These are phyloP conservation scores for Lonicera japonica DNA, from an alignment of 129 eudicot genomes.

Conservation along the genomic window DNA sequence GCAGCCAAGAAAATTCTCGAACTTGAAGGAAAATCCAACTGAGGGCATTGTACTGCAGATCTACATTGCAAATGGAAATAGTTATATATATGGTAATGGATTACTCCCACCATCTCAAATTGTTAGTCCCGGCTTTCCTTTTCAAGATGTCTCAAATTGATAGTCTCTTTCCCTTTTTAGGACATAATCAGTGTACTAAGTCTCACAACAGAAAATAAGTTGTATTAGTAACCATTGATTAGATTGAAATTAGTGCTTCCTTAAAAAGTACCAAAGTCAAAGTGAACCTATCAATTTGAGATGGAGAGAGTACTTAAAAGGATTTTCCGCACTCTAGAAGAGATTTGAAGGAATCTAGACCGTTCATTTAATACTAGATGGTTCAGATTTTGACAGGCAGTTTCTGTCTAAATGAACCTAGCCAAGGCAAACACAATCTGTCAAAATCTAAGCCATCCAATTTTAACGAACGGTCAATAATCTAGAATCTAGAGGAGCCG, in stretches of 20 bases:
- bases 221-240: too few species aligned
- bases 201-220: not conserved
- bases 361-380: not conserved
- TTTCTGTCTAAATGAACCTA: too few species aligned
- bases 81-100: not conserved
- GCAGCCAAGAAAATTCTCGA: conserved; percentile 72
- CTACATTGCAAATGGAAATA: conserved; percentile 23
- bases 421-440: too few species aligned
- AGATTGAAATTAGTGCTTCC: not conserved
- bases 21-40: conserved; percentile 73
- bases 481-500: not conserved
- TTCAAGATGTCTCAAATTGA: too few species aligned
- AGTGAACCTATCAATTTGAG: not conserved
- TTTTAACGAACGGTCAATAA: too few species aligned
- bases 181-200: too few species aligned
- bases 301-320: not conserved
- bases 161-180: too few species aligned
- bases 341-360: not conserved
- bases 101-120: too few species aligned
- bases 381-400: too few species aligned
- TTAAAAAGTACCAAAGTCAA: not conserved
- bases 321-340: not conserved
- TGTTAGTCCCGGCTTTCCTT: too few species aligned
- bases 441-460: too few species aligned
- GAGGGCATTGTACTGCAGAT: conserved; percentile 74